Base-by-base conservation (phyloP, 2,329 filamentous ascomycete species). In the Cadophora gregata region DNA sequence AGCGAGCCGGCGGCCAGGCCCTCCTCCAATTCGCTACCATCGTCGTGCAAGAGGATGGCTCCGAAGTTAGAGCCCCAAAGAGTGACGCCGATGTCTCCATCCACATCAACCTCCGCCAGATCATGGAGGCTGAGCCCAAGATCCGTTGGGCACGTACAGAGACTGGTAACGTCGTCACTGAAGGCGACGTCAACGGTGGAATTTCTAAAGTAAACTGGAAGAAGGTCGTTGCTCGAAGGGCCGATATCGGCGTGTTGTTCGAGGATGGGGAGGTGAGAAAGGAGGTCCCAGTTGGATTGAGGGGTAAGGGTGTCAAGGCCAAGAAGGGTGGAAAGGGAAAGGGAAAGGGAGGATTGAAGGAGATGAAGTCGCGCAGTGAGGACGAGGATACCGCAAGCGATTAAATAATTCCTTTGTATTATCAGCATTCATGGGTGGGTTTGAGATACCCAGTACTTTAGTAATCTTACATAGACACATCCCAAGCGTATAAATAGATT, bases 181-280 rank as follows among this genome's bases (percentile, higher is more conserved):
- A 69, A 27, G 75, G 74, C 14, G 72, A 76, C 62, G 67, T 60
- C 14, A 65, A 59, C 1, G 75, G 75, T 6, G 66, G 59, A 16
- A 68, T 82, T 12, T 72, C 74, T 19, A 79, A 76, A 70, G 71
- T 65, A 14, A 73, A 79, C 60, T 82, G 81, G 81, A 79, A 78
- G 70, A 80, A 79, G 72, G 80, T 76, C 1, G 77, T 82, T 4
- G 81, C 78, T 3, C 75, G 80, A 21, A 74, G 80, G 5, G 75
- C 78, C 1, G 81, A 82, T 65, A 77, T 82, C 38, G 81, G 80
- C 5, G 67, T 81, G 1, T 71, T 82, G 51, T 81, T 78, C 67
- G 80, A 82, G 74, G 75, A 81, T 63, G 81, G 81, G 10, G 74
- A 79, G 71, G 78, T 81, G 24, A 77, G 76, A 55, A 81, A 81